Conservation (phyloP, 306 rosid genomes). For the Urtica urens region DNA sequence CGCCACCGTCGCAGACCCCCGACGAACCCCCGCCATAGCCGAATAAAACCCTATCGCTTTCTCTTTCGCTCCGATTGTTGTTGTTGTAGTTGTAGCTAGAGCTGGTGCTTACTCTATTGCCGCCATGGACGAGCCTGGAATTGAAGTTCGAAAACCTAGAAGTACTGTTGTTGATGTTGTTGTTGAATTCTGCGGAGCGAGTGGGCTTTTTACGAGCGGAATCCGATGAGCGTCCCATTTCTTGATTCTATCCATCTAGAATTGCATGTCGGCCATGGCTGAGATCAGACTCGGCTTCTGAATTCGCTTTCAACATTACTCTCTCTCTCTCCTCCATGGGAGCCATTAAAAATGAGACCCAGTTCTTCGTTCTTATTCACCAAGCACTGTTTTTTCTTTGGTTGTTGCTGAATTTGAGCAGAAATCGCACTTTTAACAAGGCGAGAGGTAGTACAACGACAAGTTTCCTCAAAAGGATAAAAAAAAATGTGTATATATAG, state of each 20-base stretch:
- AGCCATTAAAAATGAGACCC: conserved; percentile 23
- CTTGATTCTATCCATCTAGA: conserved; percentile 30
- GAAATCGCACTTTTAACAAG: too few species aligned
- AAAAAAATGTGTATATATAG: too few species aligned
- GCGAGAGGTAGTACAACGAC: neutral
- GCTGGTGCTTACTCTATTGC: conserved; percentile 28
- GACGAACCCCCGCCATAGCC: conserved; percentile 46
- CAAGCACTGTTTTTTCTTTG: too few species aligned
- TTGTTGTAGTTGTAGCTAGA: conserved; percentile 20
- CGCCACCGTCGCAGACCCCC: conserved; percentile 47
- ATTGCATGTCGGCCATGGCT: conserved; percentile 42
- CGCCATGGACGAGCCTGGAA: conserved; percentile 25
- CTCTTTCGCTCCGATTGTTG: conserved; percentile 24
- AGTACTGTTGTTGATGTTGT: too few species aligned
- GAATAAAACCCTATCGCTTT: conserved; percentile 25
- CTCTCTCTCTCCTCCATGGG: conserved; percentile 22
- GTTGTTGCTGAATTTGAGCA: too few species aligned
- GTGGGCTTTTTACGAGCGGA: conserved; percentile 49
- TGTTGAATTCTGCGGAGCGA: conserved; percentile 51
- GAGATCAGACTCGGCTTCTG: conserved; percentile 18
- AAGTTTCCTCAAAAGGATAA: neutral
- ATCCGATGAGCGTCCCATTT: conserved; percentile 72
- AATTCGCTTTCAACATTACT: conserved; percentile 30
- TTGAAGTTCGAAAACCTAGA: conserved; percentile 51
- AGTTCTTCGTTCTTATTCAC: conserved; percentile 11